Evolutionary conservation across 2,329 filamentous ascomycete species (phyloP).

Genomic region (Colletotrichum lentis): DNA sequence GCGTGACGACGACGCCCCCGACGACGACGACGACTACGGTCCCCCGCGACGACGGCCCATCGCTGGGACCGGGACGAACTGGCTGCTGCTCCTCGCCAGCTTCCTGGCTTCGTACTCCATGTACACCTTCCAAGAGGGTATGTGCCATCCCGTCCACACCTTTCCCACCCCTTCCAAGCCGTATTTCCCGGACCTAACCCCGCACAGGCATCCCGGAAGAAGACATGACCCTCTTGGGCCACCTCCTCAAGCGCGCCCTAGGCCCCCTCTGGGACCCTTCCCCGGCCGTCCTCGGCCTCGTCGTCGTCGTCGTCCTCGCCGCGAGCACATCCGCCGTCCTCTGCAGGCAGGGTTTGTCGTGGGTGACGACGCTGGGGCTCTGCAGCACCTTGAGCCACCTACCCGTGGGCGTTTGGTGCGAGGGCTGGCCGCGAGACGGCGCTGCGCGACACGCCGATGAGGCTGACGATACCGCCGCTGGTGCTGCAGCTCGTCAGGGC

Average conservation of each 20-base stretch:
- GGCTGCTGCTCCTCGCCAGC: not conserved
- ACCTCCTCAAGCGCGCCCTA: not conserved
- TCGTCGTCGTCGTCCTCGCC: not conserved
- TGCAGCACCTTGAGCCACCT: not conserved
- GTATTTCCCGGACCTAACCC: not conserved
- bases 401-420: not conserved
- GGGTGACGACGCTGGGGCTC: not conserved
- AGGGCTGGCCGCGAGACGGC: not conserved
- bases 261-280: not conserved
- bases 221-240: not conserved
- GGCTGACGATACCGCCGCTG: not conserved
- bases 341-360: not conserved
- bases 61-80: not conserved
- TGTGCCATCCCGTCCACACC: not conserved
- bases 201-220: not conserved
- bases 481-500: not conserved
- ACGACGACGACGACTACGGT: not conserved
- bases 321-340: not conserved
- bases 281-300: not conserved
- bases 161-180: not conserved
- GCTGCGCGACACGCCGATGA: not conserved
- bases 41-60: not conserved
- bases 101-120: not conserved
- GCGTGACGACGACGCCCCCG: too few species aligned
- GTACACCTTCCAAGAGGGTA: not conserved